Evolutionary conservation across 1,284 basidiomycete species (phyloP).

Genomic region (Peniophora sp.): DNA sequence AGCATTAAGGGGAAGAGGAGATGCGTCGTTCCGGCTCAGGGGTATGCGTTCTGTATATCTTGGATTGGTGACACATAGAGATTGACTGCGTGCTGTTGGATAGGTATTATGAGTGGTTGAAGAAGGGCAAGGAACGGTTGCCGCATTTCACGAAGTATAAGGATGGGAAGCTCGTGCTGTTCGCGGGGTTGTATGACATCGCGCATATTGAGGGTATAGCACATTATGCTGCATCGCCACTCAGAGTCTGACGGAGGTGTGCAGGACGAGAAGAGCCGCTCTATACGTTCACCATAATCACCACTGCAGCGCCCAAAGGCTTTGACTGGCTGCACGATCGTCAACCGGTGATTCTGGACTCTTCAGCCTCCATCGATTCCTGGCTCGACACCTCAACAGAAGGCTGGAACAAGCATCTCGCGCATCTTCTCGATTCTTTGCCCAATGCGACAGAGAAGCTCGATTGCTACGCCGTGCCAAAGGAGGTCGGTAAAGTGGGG

Average conservation of each 20-base stretch:
- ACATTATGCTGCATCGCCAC: too few relatives aligned
- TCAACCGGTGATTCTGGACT: constrained; percentile 82
- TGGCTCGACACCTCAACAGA: constrained; percentile 79
- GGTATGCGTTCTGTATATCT: constrained; percentile 33
- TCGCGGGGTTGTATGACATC: constrained; percentile 85
- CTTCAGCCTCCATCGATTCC: constrained; percentile 45
- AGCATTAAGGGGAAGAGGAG: constrained; percentile 73
- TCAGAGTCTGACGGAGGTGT: too few relatives aligned
- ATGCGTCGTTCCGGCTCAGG: constrained; percentile 75
- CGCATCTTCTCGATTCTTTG: constrained; percentile 62
- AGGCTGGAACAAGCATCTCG: constrained; percentile 55
- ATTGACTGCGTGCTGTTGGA: background rate
- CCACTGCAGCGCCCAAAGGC: constrained; percentile 64
- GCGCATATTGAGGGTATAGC: constrained; percentile 53
- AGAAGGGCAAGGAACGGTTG: constrained; percentile 68
- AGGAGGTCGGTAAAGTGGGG: constrained; percentile 88
- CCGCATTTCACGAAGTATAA: constrained; percentile 77
- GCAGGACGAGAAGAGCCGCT: constrained; percentile 51
- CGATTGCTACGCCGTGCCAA: constrained; percentile 82
- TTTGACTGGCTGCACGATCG: constrained; percentile 84
- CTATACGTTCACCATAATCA: constrained; percentile 87
- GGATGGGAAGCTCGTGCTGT: constrained; percentile 65
- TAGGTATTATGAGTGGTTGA: constrained; percentile 91
- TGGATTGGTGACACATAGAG: background rate
- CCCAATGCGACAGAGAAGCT: constrained; percentile 45